Conservation (phyloP, 495 filamentous ascomycete genomes). For the Acidomyces sp. region DNA sequence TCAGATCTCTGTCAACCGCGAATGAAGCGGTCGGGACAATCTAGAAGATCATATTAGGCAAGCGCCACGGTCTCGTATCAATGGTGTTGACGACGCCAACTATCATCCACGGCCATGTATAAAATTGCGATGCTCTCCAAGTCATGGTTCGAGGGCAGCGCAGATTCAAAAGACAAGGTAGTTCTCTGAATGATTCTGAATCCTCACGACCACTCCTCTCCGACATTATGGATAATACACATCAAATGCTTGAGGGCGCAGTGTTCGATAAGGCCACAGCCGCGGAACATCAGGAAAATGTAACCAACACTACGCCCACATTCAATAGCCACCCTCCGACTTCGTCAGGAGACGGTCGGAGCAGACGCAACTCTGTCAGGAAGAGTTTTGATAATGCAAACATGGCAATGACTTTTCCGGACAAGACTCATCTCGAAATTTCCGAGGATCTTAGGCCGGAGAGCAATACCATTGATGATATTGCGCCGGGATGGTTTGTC, state of each 20-base stretch:
- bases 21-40: too few relatives aligned
- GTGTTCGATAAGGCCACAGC: background rate
- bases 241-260: background rate
- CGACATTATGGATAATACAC: background rate
- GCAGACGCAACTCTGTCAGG: slow-evolving; percentile 2
- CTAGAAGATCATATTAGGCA: too few relatives aligned
- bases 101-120: too few relatives aligned
- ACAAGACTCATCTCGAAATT: background rate
- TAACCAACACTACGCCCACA: background rate
- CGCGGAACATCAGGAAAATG: background rate
- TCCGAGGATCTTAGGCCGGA: background rate
- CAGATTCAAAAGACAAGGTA: too few relatives aligned
- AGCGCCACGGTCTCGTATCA: too few relatives aligned
- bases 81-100: too few relatives aligned
- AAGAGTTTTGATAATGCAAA: slow-evolving; percentile 6
- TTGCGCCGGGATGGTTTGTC: slow-evolving; percentile 3
- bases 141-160: too few relatives aligned
- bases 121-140: too few relatives aligned
- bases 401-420: background rate
- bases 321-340: background rate
- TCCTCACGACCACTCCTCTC: too few relatives aligned
- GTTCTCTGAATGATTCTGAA: too few relatives aligned
- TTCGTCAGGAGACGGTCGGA: background rate
- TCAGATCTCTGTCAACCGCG: too few relatives aligned
- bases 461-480: slow-evolving; percentile 2